Percentiles rank a stretch among this genome's conserved stretches.
These are phyloP conservation scores for Dillenia turbinata DNA, from an alignment of 164 flowering plant genomes.

Conservation along the genomic window DNA sequence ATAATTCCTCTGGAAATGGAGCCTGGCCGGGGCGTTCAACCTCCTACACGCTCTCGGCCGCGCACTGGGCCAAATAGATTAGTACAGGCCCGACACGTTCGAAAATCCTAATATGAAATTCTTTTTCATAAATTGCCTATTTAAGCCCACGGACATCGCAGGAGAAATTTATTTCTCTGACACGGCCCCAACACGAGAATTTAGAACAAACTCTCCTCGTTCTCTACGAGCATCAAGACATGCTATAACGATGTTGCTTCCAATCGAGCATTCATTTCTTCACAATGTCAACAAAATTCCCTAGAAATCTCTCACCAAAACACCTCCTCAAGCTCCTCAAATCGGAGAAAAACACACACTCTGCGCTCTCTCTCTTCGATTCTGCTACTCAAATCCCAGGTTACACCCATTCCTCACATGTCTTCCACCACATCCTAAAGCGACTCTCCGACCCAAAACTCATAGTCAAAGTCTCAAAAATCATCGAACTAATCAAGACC, in stretches of 20 bases:
- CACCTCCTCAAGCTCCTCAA: constrained; percentile 56
- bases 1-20: no score
- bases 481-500: constrained; percentile 44
- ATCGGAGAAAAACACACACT: constrained; percentile 37
- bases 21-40: no score
- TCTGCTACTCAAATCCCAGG: constrained; percentile 38
- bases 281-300: constrained; percentile 36
- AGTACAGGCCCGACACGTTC: no score
- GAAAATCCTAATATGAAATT: no score
- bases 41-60: no score
- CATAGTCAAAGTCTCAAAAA: constrained; percentile 34
- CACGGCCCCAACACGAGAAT: no score
- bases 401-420: constrained; percentile 36
- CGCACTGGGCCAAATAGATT: no score
- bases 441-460: constrained; percentile 40
- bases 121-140: no score
- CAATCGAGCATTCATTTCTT: background rate
- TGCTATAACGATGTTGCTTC: constrained; percentile 10
- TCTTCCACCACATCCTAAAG: constrained; percentile 62
- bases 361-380: constrained; percentile 69
- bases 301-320: constrained; percentile 38
- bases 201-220: background rate
- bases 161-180: no score
- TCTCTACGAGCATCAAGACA: background rate
- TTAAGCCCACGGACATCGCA: no score